phyloP scores from a whole-genome alignment of 2,329 filamentous ascomycete genomes.

The Sclerotinia trifoliorum region DNA sequence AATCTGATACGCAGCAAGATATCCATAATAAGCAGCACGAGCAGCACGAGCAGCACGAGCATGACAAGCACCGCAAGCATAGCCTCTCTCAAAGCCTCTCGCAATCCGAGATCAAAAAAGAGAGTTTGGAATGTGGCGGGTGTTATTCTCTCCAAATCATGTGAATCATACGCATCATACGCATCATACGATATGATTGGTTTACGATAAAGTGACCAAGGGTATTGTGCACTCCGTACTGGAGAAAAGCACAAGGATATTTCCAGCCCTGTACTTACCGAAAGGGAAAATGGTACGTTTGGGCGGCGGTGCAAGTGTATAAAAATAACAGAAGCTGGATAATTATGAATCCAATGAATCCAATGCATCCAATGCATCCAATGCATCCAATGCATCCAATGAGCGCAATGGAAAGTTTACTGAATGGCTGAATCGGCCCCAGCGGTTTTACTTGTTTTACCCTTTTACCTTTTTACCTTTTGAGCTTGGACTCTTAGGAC shows the following conservation, averaged over 20 bases:
- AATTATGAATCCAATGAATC: no score
- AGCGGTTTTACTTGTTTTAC: no score
- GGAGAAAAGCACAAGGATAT: background rate
- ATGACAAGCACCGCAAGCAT: no score
- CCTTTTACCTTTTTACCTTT: background rate
- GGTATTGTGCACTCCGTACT: background rate
- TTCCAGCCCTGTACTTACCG: constrained; percentile 2
- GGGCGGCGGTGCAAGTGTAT: no score
- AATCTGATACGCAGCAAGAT: background rate
- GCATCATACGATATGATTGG: background rate
- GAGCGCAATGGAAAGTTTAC: no score
- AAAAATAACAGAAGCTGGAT: no score
- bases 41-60: background rate
- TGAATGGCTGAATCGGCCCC: no score
- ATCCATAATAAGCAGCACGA: no score
- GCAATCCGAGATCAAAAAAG: background rate
- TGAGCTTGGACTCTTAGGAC: background rate
- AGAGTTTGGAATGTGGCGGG: background rate
- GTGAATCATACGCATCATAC: no score
- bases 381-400: no score
- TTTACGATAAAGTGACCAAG: background rate
- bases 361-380: no score
- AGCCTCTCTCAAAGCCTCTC: background rate
- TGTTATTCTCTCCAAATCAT: background rate
- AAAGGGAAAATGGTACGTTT: background rate